A percentile compares a stretch with the other conserved stretches of the same genome.
Evolutionary conservation across 805 yeast species (phyloP).

Genomic region (Starmerella stigmatis): DNA sequence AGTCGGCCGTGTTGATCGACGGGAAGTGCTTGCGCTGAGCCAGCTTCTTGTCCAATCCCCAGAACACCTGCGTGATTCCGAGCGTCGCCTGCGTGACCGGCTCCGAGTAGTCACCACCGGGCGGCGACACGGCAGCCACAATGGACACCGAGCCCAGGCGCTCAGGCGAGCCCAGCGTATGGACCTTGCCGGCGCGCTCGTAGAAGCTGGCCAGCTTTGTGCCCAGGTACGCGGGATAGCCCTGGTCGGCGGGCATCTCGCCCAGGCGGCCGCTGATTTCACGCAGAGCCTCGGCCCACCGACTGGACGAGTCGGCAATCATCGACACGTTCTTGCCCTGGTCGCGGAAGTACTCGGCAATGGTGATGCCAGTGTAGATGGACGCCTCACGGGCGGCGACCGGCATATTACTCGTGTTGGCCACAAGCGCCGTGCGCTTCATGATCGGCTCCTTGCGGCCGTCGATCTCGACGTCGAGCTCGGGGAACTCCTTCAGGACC

Average conservation of each 20-base stretch:
- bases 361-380: constrained; percentile 95
- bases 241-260: constrained; percentile 99
- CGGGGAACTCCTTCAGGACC: constrained; percentile 99
- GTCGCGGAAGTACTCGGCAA: constrained; percentile 99
- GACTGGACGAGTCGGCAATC: constrained; percentile 99
- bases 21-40: constrained; percentile 99
- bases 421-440: constrained; percentile 98
- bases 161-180: constrained; percentile 90
- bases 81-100: constrained; percentile 97
- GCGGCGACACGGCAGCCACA: constrained; percentile 99
- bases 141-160: constrained; percentile 98
- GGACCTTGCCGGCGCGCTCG: constrained; percentile 98
- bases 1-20: constrained; percentile 88
- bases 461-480: constrained; percentile 75
- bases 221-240: constrained; percentile 99
- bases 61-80: constrained; percentile 99
- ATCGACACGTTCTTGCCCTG: constrained; percentile 98
- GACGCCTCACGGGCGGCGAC: constrained; percentile 99
- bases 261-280: constrained; percentile 99
- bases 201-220: constrained; percentile 97
- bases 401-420: constrained; percentile 98
- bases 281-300: constrained; percentile 99
- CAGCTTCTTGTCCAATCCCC: constrained; percentile 98
- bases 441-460: constrained; percentile 97
- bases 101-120: constrained; percentile 99